Evolutionary conservation across 2,329 filamentous ascomycete species (phyloP).

Genomic region (Xylariomycetidae sp.): DNA sequence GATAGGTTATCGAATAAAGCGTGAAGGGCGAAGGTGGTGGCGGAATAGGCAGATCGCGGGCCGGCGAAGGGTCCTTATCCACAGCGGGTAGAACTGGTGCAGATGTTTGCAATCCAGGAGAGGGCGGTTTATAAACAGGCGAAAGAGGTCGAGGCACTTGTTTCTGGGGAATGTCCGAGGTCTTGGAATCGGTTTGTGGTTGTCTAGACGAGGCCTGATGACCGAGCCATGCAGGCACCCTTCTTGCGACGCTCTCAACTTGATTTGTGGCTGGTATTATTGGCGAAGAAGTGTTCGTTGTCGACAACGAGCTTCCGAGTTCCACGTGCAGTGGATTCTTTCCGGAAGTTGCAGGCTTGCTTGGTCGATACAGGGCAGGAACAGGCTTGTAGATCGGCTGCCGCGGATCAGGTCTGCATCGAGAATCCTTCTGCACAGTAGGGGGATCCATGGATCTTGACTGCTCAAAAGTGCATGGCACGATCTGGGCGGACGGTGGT

Average conservation of each 20-base stretch:
- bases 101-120: too few species aligned
- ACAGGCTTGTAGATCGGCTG: constrained; percentile 9
- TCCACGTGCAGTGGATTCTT: constrained; percentile 6
- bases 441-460: constrained; percentile 4
- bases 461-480: constrained; percentile 24
- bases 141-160: constrained; percentile 5
- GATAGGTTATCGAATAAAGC: constrained; percentile 23
- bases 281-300: constrained; percentile 15
- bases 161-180: neutral
- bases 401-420: constrained; percentile 2
- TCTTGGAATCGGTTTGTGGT: neutral
- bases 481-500: constrained; percentile 27
- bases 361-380: constrained; percentile 13
- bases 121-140: constrained; percentile 10
- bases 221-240: constrained; percentile 3
- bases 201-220: constrained; percentile 2
- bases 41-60: constrained; percentile 4
- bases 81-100: too few species aligned
- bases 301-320: constrained; percentile 13
- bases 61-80: constrained; percentile 7
- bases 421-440: constrained; percentile 2
- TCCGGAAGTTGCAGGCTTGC: constrained; percentile 5
- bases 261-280: constrained; percentile 22
- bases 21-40: constrained; percentile 18
- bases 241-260: constrained; percentile 1